A percentile compares a stretch with the other conserved stretches of the same genome.
phyloP scores from a whole-genome alignment of 305 asterid genomes.

The Rubia balearica region DNA sequence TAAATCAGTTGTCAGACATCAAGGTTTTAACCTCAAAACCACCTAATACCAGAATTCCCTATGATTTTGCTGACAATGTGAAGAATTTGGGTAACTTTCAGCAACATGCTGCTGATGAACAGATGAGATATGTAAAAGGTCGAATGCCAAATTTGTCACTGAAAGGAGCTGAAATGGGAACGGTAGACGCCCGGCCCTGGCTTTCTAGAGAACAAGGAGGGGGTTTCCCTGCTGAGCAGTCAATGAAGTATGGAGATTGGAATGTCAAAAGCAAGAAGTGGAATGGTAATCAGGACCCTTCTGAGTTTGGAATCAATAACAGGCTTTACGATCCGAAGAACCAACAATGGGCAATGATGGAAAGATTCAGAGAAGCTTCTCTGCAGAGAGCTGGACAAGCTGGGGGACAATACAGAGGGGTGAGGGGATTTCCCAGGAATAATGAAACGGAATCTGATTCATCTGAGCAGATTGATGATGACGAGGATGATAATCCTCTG shows the following conservation, averaged over 20 bases:
- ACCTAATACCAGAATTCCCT: slow-evolving; percentile 38
- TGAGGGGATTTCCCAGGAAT: slow-evolving; percentile 33
- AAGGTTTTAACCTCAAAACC: slow-evolving; percentile 68
- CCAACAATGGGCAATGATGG: slow-evolving; percentile 40
- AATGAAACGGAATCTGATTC: slow-evolving; percentile 97
- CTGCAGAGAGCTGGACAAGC: slow-evolving; percentile 47
- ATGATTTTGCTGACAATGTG: slow-evolving; percentile 43
- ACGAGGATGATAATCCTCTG: slow-evolving; percentile 73
- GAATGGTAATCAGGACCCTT: slow-evolving; percentile 47
- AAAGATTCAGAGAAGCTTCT: slow-evolving; percentile 35
- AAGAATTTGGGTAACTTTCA: slow-evolving; percentile 47
- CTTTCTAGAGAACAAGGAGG: slow-evolving; percentile 40
- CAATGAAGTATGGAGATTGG: slow-evolving; percentile 39
- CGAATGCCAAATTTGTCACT: slow-evolving; percentile 43
- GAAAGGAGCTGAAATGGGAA: slow-evolving; percentile 54
- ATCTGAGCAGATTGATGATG: slow-evolving; percentile 64
- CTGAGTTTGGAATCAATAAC: slow-evolving; percentile 46
- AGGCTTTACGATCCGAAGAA: slow-evolving; percentile 42
- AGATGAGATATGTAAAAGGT: slow-evolving; percentile 52
- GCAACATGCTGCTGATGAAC: slow-evolving; percentile 50
- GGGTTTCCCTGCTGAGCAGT: slow-evolving; percentile 41
- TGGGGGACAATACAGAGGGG: slow-evolving; percentile 36
- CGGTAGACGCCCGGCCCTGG: slow-evolving; percentile 47
- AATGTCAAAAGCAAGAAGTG: slow-evolving; percentile 52
- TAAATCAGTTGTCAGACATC: slow-evolving; percentile 78